Percentiles rank a stretch among this genome's conserved stretches.
These are phyloP conservation scores for Amyloporia xantha DNA, from an alignment of 768 basidiomycete species.

Conservation along the genomic window DNA sequence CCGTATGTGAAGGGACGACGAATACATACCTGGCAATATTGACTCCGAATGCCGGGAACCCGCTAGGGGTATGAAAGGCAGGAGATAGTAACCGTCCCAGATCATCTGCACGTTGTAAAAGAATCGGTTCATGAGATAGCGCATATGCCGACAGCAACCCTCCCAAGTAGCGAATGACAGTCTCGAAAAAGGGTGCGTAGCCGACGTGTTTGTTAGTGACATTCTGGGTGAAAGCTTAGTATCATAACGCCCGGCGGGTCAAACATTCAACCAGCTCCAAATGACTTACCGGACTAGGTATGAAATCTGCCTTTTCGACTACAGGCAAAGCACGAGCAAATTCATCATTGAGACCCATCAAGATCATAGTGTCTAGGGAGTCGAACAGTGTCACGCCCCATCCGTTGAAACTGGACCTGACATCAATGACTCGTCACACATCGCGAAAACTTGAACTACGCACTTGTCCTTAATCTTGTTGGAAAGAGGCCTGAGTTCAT, in stretches of 20 bases:
- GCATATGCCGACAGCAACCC: conserved; percentile 82
- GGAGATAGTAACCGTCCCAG: conserved; percentile 64
- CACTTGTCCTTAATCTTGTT: conserved; percentile 44
- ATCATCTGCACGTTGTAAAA: conserved; percentile 65
- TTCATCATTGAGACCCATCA: conserved; percentile 70
- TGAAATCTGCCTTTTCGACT: conserved; percentile 42
- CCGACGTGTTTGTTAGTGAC: conserved; percentile 13
- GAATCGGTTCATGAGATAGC: conserved; percentile 52
- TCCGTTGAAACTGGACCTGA: conserved; percentile 55
- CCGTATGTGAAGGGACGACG: neutral
- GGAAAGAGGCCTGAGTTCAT: conserved; percentile 54
- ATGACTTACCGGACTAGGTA: conserved; percentile 33
- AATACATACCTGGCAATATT: conserved; percentile 50
- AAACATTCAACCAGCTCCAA: too few species aligned
- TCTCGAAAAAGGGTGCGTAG: conserved; percentile 67
- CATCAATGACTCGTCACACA: neutral
- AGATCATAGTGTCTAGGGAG: conserved; percentile 75
- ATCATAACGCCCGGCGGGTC: neutral
- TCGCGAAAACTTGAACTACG: neutral
- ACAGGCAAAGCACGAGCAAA: conserved; percentile 56
- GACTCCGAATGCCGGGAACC: conserved; percentile 63
- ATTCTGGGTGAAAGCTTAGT: neutral
- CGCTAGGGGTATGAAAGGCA: conserved; percentile 62
- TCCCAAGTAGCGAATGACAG: conserved; percentile 85
- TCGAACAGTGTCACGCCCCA: conserved; percentile 78